Evolutionary conservation across 768 basidiomycete species (phyloP).

Genomic region (Tulasnella calospora): DNA sequence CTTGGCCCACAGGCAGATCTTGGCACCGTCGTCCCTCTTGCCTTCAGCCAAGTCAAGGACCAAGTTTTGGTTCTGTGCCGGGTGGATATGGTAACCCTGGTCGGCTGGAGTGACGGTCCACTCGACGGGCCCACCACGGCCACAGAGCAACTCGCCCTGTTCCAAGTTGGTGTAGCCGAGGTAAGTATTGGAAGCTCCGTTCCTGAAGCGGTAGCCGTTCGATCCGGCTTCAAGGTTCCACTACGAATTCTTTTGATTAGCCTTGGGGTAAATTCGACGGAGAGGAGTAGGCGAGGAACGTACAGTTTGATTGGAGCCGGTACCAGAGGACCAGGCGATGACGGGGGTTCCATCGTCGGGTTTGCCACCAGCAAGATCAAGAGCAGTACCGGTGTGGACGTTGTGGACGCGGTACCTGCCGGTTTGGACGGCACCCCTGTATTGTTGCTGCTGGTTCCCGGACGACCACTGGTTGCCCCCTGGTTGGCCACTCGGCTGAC

Average conservation of each 20-base stretch:
- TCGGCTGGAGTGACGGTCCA: slow-evolving; percentile 12
- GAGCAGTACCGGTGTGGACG: slow-evolving; percentile 2
- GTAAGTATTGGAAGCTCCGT: slow-evolving; percentile 3
- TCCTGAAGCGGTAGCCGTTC: slow-evolving; percentile 14
- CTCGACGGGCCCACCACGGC: neutral
- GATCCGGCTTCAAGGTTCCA: neutral
- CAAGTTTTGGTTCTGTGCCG: slow-evolving; percentile 5
- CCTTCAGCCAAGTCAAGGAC: slow-evolving; percentile 19
- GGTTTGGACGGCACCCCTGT: neutral
- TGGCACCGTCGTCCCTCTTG: slow-evolving; percentile 16
- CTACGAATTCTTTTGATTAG: neutral
- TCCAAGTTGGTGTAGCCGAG: neutral
- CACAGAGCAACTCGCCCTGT: neutral
- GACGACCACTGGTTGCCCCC: neutral
- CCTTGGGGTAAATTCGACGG: neutral
- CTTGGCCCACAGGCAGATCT: slow-evolving; percentile 17
- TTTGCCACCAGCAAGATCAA: slow-evolving; percentile 1
- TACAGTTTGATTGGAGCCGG: slow-evolving; percentile 3
- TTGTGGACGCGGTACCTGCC: slow-evolving; percentile 19
- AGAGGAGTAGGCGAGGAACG: neutral
- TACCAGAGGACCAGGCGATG: neutral
- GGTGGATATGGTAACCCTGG: slow-evolving; percentile 14
- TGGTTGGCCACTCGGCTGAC: neutral
- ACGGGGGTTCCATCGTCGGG: slow-evolving; percentile 10
- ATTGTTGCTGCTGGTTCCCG: neutral